Evolutionary conservation across 768 basidiomycete genomes (phyloP).

Genomic region (Tulasnella calospora): DNA sequence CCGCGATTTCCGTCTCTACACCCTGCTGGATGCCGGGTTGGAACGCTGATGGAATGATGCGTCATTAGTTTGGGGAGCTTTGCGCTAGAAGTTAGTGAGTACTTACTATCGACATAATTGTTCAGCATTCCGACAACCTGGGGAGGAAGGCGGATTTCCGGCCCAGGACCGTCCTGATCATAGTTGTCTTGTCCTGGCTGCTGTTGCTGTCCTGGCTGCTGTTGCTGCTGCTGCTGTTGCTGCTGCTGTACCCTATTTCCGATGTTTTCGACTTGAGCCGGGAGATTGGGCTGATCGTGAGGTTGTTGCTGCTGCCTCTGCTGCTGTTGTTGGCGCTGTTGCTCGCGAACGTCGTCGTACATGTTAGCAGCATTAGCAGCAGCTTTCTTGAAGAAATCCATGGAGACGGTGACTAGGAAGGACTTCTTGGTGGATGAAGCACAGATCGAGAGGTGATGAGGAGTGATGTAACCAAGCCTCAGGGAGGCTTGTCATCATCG

Average conservation of each 20-base stretch:
- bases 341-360: not conserved
- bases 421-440: not conserved
- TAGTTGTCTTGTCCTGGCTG: not conserved
- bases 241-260: slow-evolving; percentile 4
- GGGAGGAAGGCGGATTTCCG: slow-evolving; percentile 1
- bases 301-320: not conserved
- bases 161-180: not conserved
- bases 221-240: not conserved
- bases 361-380: too few relatives aligned
- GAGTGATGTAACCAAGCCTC: slow-evolving; percentile 2
- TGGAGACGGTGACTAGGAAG: not conserved
- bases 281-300: slow-evolving; percentile 1
- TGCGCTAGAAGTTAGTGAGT: not conserved
- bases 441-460: not conserved
- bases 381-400: slow-evolving; percentile 14
- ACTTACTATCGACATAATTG: slow-evolving; percentile 23
- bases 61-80: not conserved
- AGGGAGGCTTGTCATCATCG: slow-evolving; percentile 1
- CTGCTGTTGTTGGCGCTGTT: not conserved
- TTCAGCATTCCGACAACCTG: slow-evolving; percentile 4
- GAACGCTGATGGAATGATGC: not conserved
- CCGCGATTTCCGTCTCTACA: slow-evolving; percentile 13
- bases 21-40: slow-evolving; percentile 6
- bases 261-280: not conserved
- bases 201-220: not conserved